Evolutionary conservation across 257 asterid species (phyloP).

Genomic region (Forsythia viridissima): DNA sequence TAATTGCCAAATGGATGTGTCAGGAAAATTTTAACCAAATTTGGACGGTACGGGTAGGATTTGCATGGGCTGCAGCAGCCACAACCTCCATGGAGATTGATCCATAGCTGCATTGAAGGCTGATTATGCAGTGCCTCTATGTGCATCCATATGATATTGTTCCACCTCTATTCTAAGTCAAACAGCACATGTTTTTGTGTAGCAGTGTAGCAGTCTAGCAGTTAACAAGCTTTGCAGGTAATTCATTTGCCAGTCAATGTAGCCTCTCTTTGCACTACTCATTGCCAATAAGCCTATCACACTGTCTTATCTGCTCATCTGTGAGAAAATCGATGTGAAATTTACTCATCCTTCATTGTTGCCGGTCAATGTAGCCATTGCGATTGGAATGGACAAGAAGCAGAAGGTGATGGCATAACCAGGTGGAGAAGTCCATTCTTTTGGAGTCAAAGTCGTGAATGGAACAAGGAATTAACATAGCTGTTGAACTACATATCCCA

Average conservation of each 20-base stretch:
- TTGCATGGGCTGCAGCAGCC: slow-evolving; percentile 56
- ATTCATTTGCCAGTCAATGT: slow-evolving; percentile 77
- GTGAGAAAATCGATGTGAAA: slow-evolving; percentile 37
- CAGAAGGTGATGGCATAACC: slow-evolving; percentile 52
- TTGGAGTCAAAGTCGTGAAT: slow-evolving; percentile 29
- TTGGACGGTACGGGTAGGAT: slow-evolving; percentile 55
- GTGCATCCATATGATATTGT: slow-evolving; percentile 3
- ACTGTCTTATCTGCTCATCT: slow-evolving; percentile 33
- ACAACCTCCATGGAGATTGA: slow-evolving; percentile 46
- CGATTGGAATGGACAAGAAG: slow-evolving; percentile 66
- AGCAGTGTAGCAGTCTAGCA: slow-evolving; percentile 1
- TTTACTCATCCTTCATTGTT: slow-evolving; percentile 34
- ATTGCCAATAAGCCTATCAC: slow-evolving; percentile 57
- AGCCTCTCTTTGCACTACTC: slow-evolving; percentile 62
- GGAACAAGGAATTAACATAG: too few species aligned
- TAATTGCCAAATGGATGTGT: too few species aligned
- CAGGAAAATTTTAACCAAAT: too few species aligned
- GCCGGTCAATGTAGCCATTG: slow-evolving; percentile 50
- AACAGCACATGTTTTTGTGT: slow-evolving; percentile 57
- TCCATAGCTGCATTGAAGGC: slow-evolving; percentile 69
- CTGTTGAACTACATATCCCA: too few species aligned
- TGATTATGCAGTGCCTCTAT: slow-evolving; percentile 48
- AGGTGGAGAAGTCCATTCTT: slow-evolving; percentile 58
- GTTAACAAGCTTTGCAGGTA: slow-evolving; percentile 60
- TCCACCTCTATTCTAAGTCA: slow-evolving; percentile 34